Evolutionary conservation across 345 rosid genomes (phyloP).

Genomic region (Salix purpurea): DNA sequence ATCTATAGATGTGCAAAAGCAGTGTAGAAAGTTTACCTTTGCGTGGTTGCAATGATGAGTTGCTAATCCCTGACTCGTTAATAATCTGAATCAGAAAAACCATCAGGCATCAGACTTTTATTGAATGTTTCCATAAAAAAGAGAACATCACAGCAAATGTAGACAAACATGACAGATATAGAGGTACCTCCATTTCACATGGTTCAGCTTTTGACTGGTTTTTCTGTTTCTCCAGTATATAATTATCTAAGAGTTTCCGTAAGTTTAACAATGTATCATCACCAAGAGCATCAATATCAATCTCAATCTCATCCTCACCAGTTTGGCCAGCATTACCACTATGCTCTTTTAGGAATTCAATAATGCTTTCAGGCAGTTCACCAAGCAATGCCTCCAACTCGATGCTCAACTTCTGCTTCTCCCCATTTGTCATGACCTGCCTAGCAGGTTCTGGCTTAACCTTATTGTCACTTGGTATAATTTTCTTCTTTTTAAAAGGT

Average conservation of each 20-base stretch:
- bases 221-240: constrained; percentile 48
- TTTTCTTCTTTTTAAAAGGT: constrained; percentile 41
- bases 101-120: constrained; percentile 16
- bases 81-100: constrained; percentile 44
- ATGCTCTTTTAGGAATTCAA: constrained; percentile 67
- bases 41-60: constrained; percentile 52
- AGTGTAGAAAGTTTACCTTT: constrained; percentile 43
- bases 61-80: constrained; percentile 64
- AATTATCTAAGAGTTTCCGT: constrained; percentile 67
- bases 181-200: constrained; percentile 77
- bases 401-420: constrained; percentile 13
- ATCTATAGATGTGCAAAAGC: constrained; percentile 8
- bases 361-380: constrained; percentile 69
- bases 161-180: neutral
- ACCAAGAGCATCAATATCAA: constrained; percentile 69
- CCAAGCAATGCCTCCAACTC: constrained; percentile 27
- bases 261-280: constrained; percentile 61
- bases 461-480: constrained; percentile 30
- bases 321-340: constrained; percentile 47
- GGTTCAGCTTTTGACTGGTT: constrained; percentile 48
- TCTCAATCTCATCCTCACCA: constrained; percentile 77
- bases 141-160: neutral
- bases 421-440: constrained; percentile 21
- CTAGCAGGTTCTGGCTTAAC: constrained; percentile 36
- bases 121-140: neutral